A percentile compares a stretch with the other conserved stretches of the same genome.
Conservation (phyloP, 139 green algal genomes). For the Coelastrella sp. region DNA sequence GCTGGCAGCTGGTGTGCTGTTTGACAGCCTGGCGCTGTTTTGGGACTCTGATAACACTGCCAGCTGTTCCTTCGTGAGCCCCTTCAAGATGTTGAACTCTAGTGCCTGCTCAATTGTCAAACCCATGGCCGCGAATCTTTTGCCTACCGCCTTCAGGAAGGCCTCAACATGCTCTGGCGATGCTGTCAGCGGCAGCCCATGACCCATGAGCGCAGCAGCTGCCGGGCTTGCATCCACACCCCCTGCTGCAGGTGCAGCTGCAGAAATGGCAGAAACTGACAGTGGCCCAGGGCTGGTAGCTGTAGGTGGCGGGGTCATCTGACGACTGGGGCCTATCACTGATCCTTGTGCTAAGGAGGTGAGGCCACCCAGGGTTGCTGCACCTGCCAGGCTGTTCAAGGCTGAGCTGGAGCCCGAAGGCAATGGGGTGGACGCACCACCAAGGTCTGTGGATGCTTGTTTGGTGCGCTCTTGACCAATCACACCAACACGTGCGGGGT, state of each 20-base stretch:
- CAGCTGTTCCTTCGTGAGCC: conserved; percentile 43
- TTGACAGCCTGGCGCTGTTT: conserved; percentile 1
- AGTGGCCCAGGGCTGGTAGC: not conserved
- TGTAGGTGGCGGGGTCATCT: not conserved
- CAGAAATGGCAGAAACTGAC: not conserved
- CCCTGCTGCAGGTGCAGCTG: not conserved
- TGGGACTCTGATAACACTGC: conserved; percentile 33
- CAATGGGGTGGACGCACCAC: not conserved
- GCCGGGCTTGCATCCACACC: not conserved
- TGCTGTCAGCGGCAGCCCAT: conserved; percentile 7
- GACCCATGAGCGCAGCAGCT: not conserved
- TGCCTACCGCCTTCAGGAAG: conserved; percentile 46
- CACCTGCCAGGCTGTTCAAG: not conserved
- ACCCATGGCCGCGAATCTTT: conserved; percentile 36
- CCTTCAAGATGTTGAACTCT: conserved; percentile 39
- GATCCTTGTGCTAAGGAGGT: not conserved
- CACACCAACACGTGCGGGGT: conserved; percentile 45
- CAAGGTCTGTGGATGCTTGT: conserved; percentile 41
- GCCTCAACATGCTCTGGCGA: conserved; percentile 41
- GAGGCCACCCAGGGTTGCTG: not conserved
- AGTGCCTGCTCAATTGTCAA: conserved; percentile 45
- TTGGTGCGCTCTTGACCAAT: conserved; percentile 50
- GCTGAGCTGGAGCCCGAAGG: not conserved
- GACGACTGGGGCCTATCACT: not conserved
- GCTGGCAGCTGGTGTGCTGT: not conserved